Evolutionary conservation across 2,329 filamentous ascomycete genomes (phyloP), one percentile per base, ranked within the genome.

Genomic region (Didymella keratinophila): DNA sequence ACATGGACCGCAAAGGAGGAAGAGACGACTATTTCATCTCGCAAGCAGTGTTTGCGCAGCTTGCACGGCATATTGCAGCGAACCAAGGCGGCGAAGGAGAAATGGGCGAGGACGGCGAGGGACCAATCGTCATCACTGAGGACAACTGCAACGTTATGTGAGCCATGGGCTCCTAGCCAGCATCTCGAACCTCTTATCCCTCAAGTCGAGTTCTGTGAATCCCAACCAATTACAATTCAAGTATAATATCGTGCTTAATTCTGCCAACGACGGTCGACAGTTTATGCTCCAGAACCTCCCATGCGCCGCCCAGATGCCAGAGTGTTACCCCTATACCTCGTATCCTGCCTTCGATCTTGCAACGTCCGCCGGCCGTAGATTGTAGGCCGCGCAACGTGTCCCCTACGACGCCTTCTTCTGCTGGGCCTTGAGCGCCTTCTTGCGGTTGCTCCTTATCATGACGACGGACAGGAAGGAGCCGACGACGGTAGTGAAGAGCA

Each of bases 381-480:
- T n/a, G n/a, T n/a, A n/a, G 21, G 8, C 25, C 30, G 16, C 23
- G 53, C 59, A 61, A 60, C 52, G 56, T 59, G 56, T 56, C 51
- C 11, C 52, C 64, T 64, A 77, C 20, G 67, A 73, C 60, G 89
- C 87, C 88, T 96, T 95, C 88, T 97, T 96, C 84, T 90, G 89
- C 56, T 90, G 89, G 80, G 93, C 93, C 86, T 98, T 99, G 68
- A 92, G 89, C 3, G 92, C 92, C 87, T 95, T 97, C 87, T 98
- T 98, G 78, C 90, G 86, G 84, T 97, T 97, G 85, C 94, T 98
- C 78, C 92, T 88, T 81, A 99, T 98, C 95, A 99, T 99, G 74
- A 99, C 94, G 75, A 97, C 89, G 72, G 91, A 90, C 68, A 99
- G 85, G 84, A 99, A 99, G 60, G 92, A 96, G 64, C 95, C 95